Conservation (phyloP, 192 early-diverging fungal species). For the Coemansia sp. region DNA sequence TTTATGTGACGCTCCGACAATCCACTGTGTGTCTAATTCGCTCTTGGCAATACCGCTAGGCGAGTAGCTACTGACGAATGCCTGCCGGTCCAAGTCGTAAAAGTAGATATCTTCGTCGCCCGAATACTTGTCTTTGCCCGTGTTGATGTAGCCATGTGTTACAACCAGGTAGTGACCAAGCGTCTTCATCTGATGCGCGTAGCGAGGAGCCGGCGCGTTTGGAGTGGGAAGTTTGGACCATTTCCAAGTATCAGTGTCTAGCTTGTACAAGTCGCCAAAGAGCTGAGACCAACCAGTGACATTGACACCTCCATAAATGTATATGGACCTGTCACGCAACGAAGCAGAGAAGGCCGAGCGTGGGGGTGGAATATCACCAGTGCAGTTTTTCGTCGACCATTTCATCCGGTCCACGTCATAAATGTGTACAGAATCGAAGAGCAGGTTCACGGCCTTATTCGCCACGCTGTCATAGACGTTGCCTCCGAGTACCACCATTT, state of each 20-base stretch:
- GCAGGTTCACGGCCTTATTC: constrained; percentile 19
- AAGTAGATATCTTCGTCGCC: constrained; percentile 48
- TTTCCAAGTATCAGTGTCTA: constrained; percentile 36
- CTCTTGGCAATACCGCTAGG: constrained; percentile 23
- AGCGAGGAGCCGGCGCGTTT: constrained; percentile 31
- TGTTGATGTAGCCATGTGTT: constrained; percentile 35
- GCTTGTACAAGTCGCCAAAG: constrained; percentile 40
- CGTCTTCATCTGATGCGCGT: constrained; percentile 54
- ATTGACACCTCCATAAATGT: constrained; percentile 47
- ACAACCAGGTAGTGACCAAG: constrained; percentile 44
- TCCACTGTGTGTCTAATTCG: constrained; percentile 49
- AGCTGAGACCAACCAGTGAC: constrained; percentile 28
- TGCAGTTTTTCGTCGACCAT: constrained; percentile 31
- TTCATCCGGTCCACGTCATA: constrained; percentile 43
- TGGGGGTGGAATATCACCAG: constrained; percentile 32
- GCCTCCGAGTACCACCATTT: constrained; percentile 49
- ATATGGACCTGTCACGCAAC: constrained; percentile 23
- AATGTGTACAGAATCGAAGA: constrained; percentile 26
- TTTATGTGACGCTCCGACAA: constrained; percentile 9
- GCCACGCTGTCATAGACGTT: constrained; percentile 13
- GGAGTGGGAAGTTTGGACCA: constrained; percentile 43
- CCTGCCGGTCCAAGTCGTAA: constrained; percentile 32
- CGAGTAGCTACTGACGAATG: constrained; percentile 43
- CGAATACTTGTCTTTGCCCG: background rate
- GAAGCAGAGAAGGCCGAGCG: constrained; percentile 36